Conservation (phyloP, 2,329 filamentous ascomycete genomes). For the Seiridium unicorne region DNA sequence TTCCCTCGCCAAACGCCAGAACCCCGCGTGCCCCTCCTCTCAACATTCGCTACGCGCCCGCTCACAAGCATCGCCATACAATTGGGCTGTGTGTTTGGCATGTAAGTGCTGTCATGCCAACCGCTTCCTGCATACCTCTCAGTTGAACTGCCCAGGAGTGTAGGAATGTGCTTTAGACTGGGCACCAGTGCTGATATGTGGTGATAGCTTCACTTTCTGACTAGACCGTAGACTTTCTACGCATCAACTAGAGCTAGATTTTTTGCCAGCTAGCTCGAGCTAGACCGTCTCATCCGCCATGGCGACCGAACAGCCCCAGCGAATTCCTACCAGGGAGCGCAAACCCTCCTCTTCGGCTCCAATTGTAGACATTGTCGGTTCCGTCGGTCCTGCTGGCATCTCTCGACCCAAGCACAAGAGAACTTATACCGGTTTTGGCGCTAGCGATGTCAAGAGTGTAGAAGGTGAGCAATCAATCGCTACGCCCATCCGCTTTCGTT, state of each 20-base stretch:
- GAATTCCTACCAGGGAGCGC: constrained; percentile 64
- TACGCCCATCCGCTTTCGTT: background rate
- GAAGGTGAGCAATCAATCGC: constrained; percentile 60
- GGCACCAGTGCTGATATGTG: background rate
- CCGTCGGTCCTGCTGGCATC: constrained; percentile 81
- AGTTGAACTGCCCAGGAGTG: background rate
- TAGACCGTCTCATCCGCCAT: constrained; percentile 16
- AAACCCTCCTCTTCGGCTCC: constrained; percentile 73
- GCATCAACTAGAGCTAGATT: background rate
- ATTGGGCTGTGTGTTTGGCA: background rate
- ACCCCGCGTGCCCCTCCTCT: background rate
- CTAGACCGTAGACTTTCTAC: background rate
- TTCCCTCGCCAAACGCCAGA: background rate
- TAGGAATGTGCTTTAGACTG: background rate
- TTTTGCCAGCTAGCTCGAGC: background rate
- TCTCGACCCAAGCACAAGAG: constrained; percentile 92
- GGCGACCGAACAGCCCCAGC: constrained; percentile 25
- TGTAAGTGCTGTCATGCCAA: background rate
- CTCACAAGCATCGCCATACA: background rate
- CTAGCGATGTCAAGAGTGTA: constrained; percentile 87
- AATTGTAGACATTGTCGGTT: constrained; percentile 81
- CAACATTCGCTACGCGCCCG: too few relatives aligned
- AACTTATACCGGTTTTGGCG: constrained; percentile 91
- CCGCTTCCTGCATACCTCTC: background rate
- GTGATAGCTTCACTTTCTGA: background rate